phyloP scores from a whole-genome alignment of 1,284 basidiomycete species.

The Heimioporus retisporus region DNA sequence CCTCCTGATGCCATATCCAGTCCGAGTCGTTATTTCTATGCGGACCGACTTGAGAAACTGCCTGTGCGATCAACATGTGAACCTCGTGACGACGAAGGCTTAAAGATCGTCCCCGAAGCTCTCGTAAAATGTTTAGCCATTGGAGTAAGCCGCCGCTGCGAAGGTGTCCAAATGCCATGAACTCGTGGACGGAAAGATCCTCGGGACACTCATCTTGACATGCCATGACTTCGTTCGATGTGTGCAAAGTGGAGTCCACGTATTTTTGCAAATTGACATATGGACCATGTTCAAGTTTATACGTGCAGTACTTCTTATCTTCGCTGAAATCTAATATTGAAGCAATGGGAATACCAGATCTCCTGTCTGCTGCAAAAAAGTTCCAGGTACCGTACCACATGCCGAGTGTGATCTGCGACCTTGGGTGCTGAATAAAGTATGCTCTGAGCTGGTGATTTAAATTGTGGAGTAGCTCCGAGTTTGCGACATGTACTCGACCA shows the following conservation, averaged over 20 bases:
- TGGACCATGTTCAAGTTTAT: conserved; percentile 39
- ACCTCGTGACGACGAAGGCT: conserved; percentile 52
- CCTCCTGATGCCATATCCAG: conserved; percentile 49
- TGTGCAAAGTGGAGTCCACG: conserved; percentile 48
- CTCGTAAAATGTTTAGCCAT: conserved; percentile 60
- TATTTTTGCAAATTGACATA: conserved; percentile 52
- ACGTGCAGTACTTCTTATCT: conserved; percentile 36
- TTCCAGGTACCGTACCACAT: no score
- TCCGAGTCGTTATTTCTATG: conserved; percentile 22
- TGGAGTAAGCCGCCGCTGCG: conserved; percentile 56
- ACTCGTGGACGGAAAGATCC: conserved; percentile 55
- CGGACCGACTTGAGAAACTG: conserved; percentile 55
- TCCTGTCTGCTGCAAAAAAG: conserved; percentile 34
- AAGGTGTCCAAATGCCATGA: conserved; percentile 52
- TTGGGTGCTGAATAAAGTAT: conserved; percentile 6
- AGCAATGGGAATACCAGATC: conserved; percentile 20
- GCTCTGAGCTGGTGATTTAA: conserved; percentile 22
- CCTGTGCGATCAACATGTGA: conserved; percentile 50
- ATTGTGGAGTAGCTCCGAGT: not conserved
- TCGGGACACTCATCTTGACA: conserved; percentile 50
- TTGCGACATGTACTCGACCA: not conserved
- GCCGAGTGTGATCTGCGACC: no score
- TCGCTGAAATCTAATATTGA: conserved; percentile 11
- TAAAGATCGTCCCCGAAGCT: conserved; percentile 48
- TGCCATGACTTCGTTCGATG: conserved; percentile 56